Percentiles rank a stretch among this genome's conserved stretches.
phyloP scores from a whole-genome alignment of 176 grass and related monocot species.

The Alopecurus myosuroides region DNA sequence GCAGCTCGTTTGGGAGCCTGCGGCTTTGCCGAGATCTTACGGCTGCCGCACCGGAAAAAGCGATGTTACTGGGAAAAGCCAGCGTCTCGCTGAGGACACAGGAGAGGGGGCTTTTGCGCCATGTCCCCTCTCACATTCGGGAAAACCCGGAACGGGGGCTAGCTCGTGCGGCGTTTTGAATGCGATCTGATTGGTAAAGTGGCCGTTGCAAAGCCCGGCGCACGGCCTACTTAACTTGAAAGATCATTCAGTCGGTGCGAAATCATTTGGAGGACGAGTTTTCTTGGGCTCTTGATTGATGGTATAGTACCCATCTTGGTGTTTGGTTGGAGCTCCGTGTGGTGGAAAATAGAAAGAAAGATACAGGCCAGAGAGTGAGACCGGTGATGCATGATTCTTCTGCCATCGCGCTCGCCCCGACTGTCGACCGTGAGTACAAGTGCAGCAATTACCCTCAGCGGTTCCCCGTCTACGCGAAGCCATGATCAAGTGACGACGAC shows the following conservation, averaged over 20 bases:
- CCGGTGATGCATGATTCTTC: not conserved
- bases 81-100: not conserved
- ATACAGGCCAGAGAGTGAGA: not conserved
- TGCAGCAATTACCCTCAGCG: not conserved
- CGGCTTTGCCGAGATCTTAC: not conserved
- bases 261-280: not conserved
- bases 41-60: not conserved
- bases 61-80: not conserved
- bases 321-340: not conserved
- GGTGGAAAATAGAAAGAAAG: too few relatives aligned
- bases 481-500: not conserved
- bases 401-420: not conserved
- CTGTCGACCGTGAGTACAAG: not conserved
- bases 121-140: not conserved
- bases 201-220: not conserved
- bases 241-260: not conserved
- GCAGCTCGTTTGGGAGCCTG: not conserved
- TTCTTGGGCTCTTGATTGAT: not conserved
- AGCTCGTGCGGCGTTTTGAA: constrained; percentile 28
- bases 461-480: not conserved
- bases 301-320: not conserved
- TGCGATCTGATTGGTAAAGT: constrained; percentile 7
- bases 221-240: not conserved
- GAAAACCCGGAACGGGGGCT: not conserved
- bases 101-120: not conserved